phyloP scores from a whole-genome alignment of 2,329 filamentous ascomycete species.

The Aspergillus texensis region DNA sequence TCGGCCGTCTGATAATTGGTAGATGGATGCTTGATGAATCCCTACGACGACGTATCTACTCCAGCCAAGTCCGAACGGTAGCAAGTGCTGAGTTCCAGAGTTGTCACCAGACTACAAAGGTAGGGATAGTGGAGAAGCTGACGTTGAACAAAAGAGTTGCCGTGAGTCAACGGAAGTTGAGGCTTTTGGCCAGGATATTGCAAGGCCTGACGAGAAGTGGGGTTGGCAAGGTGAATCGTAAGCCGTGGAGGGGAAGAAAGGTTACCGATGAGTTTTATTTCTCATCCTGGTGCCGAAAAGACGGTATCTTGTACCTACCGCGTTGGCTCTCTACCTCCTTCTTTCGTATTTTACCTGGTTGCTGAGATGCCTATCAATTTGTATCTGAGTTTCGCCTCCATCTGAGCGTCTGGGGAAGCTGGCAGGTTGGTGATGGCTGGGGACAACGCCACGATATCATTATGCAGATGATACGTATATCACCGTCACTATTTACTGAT shows the following conservation, averaged over 20 bases:
- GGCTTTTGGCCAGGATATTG: not conserved
- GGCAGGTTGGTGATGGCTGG: not conserved
- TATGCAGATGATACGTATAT: conserved; percentile 10
- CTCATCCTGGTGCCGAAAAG: not conserved
- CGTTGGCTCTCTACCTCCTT: not conserved
- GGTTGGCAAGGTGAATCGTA: not conserved
- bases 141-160: not conserved
- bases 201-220: not conserved
- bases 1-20: not conserved
- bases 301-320: not conserved
- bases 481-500: not conserved
- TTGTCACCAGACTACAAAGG: not conserved
- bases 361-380: not conserved
- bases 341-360: not conserved
- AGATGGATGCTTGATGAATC: not conserved
- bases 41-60: not conserved
- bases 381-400: not conserved
- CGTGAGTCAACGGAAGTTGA: not conserved
- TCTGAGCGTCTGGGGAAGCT: not conserved
- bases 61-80: not conserved
- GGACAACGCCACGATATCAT: conserved; percentile 6
- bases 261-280: not conserved
- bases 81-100: not conserved
- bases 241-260: not conserved
- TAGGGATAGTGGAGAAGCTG: not conserved